These are phyloP conservation scores for Cystobasidium tubakii DNA, from an alignment of 768 basidiomycete genomes.

Conservation along the genomic window DNA sequence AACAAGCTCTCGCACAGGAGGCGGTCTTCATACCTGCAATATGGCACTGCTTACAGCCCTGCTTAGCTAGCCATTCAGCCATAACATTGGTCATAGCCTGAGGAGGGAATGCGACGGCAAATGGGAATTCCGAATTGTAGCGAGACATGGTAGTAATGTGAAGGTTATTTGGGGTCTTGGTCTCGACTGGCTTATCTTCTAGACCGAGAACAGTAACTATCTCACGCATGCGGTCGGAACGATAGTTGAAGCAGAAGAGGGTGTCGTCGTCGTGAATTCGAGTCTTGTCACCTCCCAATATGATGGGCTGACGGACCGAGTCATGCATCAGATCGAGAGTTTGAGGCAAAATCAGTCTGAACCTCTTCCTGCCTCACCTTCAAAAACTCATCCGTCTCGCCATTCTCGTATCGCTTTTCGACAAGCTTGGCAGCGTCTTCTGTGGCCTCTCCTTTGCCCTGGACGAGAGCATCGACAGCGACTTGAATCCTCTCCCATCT, in stretches of 20 bases:
- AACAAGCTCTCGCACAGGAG: not conserved
- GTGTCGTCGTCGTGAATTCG: slow-evolving; percentile 66
- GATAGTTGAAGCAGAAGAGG: slow-evolving; percentile 93
- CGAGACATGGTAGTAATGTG: slow-evolving; percentile 87
- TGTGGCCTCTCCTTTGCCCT: slow-evolving; percentile 59
- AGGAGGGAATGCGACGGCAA: slow-evolving; percentile 86
- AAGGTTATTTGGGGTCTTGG: slow-evolving; percentile 70
- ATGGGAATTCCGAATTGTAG: slow-evolving; percentile 86
- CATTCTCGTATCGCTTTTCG: slow-evolving; percentile 70
- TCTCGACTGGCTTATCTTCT: slow-evolving; percentile 75
- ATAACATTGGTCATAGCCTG: slow-evolving; percentile 89
- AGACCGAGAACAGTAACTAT: slow-evolving; percentile 73
- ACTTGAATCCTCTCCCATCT: slow-evolving; percentile 90
- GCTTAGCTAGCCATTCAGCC: slow-evolving; percentile 77
- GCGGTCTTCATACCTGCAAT: slow-evolving; percentile 61
- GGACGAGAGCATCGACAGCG: slow-evolving; percentile 75
- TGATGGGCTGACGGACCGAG: slow-evolving; percentile 13
- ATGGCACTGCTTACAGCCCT: slow-evolving; percentile 77
- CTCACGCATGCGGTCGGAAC: slow-evolving; percentile 93
- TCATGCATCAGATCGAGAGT: no score
- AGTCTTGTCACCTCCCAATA: slow-evolving; percentile 21
- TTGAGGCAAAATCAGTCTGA: no score
- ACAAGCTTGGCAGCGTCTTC: slow-evolving; percentile 57
- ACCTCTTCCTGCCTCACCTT: slow-evolving; percentile 68
- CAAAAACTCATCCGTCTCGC: slow-evolving; percentile 89